phyloP scores from a whole-genome alignment of 164 flowering plant genomes.

The Vitis riparia region DNA sequence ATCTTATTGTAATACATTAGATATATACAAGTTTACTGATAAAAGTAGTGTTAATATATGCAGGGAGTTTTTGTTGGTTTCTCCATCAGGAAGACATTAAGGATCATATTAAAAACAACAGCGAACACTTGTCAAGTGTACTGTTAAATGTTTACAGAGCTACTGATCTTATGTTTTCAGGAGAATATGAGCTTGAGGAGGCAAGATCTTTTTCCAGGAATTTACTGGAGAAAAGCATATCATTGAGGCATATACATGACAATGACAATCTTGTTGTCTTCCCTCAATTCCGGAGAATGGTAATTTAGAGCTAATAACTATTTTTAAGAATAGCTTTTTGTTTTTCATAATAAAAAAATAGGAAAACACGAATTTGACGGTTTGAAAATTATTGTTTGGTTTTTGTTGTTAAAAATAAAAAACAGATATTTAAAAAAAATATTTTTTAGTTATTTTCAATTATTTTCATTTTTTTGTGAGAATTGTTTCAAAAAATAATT shows the following conservation, averaged over 20 bases:
- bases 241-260: neutral
- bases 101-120: conserved; percentile 20
- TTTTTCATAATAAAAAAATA: no score
- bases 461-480: no score
- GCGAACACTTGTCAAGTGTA: conserved; percentile 14
- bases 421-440: no score
- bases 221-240: conserved; percentile 12
- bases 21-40: neutral
- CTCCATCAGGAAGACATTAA: conserved; percentile 17
- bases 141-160: conserved; percentile 39
- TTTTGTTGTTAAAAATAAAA: no score
- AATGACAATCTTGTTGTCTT: no score
- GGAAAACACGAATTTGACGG: no score
- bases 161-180: conserved; percentile 35
- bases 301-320: no score
- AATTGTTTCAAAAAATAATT: no score
- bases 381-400: no score
- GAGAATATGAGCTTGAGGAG: conserved; percentile 33
- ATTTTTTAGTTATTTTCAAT: no score
- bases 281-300: no score
- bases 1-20: neutral
- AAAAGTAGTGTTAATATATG: neutral
- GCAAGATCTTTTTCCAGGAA: conserved; percentile 31
- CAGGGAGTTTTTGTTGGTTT: conserved; percentile 36
- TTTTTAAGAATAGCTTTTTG: no score